These are phyloP conservation scores for Francoa sonchifolia DNA, from an alignment of 441 rosid genomes.

Conservation along the genomic window DNA sequence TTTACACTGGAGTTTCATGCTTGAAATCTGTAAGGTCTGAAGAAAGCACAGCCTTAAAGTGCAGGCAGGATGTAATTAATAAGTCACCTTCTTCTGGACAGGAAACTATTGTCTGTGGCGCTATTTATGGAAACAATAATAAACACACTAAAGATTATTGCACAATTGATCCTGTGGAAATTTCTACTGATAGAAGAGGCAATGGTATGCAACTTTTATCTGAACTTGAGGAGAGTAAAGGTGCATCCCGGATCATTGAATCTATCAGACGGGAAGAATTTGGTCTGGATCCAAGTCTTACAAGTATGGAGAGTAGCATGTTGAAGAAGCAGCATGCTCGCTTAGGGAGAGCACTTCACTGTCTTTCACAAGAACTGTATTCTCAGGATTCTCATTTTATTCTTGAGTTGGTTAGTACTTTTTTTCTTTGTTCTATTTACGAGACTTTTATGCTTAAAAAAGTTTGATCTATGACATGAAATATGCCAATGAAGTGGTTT, in stretches of 20 bases:
- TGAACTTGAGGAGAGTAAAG: conserved; percentile 21
- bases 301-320: conserved; percentile 58
- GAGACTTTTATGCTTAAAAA: background rate
- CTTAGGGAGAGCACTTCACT: conserved; percentile 95
- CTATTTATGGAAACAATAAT: conserved; percentile 12
- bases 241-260: conserved; percentile 50
- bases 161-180: conserved; percentile 16
- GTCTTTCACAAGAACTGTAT: conserved; percentile 95
- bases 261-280: conserved; percentile 86
- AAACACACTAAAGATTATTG: conserved; percentile 18
- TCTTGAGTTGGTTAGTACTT: conserved; percentile 79
- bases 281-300: conserved; percentile 67
- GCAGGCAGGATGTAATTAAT: conserved; percentile 22
- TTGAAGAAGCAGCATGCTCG: conserved; percentile 98
- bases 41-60: conserved; percentile 14
- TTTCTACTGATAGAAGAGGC: conserved; percentile 18
- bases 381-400: conserved; percentile 98
- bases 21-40: conserved; percentile 17
- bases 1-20: conserved; percentile 12
- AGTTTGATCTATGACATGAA: too few relatives aligned
- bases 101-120: conserved; percentile 11
- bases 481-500: too few relatives aligned
- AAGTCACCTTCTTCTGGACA: conserved; percentile 16
- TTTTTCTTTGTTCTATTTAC: background rate
- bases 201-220: conserved; percentile 18